These are phyloP conservation scores for Iberis pinnata DNA, from an alignment of 345 rosid species.

Conservation along the genomic window DNA sequence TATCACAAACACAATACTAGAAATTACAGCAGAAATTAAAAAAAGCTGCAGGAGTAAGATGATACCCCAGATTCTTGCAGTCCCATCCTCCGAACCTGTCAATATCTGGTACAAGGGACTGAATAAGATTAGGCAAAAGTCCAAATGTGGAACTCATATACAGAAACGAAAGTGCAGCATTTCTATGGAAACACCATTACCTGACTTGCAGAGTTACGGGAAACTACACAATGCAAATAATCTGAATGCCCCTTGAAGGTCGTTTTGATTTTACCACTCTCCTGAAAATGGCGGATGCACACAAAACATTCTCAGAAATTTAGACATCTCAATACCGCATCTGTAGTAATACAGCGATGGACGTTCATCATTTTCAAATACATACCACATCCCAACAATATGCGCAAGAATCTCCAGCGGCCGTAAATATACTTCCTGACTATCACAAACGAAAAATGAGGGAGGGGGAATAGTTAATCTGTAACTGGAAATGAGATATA, in stretches of 20 bases:
- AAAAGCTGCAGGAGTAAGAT: neutral
- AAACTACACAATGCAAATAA: conserved; percentile 75
- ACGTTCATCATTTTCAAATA: conserved; percentile 31
- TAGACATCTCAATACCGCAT: neutral
- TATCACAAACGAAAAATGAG: conserved; percentile 27
- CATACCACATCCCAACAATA: conserved; percentile 99
- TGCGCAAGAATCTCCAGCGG: conserved; percentile 88
- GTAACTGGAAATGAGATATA: conserved; percentile 9
- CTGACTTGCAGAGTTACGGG: conserved; percentile 68
- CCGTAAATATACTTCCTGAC: conserved; percentile 76
- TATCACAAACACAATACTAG: conserved; percentile 4
- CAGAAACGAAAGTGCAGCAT: neutral
- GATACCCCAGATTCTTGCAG: conserved; percentile 93
- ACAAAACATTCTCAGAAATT: neutral
- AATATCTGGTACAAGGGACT: conserved; percentile 48
- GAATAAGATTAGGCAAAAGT: conserved; percentile 7
- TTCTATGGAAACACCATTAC: conserved; percentile 30
- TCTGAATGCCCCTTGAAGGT: conserved; percentile 82
- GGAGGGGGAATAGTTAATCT: neutral
- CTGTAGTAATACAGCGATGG: neutral
- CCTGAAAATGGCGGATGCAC: conserved; percentile 45
- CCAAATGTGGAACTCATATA: conserved; percentile 1
- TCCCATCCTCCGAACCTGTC: conserved; percentile 98
- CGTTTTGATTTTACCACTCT: conserved; percentile 63
- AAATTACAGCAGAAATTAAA: neutral